A percentile compares a stretch with the other conserved stretches of the same genome.
Conservation (phyloP, 2,329 filamentous ascomycete species). For the Sphaerulina musiva region DNA sequence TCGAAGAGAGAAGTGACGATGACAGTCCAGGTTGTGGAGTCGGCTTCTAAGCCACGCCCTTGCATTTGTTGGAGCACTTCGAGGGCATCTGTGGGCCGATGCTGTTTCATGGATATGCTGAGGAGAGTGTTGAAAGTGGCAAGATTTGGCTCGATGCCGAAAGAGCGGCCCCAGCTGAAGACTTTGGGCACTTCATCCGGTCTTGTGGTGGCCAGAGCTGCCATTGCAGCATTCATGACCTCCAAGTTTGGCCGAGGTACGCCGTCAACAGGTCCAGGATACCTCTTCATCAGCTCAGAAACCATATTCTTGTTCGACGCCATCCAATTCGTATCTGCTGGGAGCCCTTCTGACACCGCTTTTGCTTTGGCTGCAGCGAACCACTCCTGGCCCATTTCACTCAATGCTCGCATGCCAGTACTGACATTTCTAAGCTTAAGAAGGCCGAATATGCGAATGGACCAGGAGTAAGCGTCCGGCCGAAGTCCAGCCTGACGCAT, state of each 20-base stretch:
- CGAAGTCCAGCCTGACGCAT: conserved; percentile 52
- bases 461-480: conserved; percentile 64
- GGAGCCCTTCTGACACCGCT: neutral
- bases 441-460: conserved; percentile 60
- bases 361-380: conserved; percentile 32
- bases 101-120: conserved; percentile 28
- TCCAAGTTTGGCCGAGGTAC: conserved; percentile 56
- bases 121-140: conserved; percentile 33
- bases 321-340: conserved; percentile 14
- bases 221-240: conserved; percentile 63
- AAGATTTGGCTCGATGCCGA: conserved; percentile 32
- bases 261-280: conserved; percentile 29
- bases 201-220: conserved; percentile 53
- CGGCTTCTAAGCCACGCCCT: conserved; percentile 41
- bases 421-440: conserved; percentile 47
- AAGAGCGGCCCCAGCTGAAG: conserved; percentile 42
- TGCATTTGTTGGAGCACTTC: conserved; percentile 40
- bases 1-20: conserved; percentile 56
- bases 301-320: conserved; percentile 9
- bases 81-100: conserved; percentile 27
- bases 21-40: conserved; percentile 62
- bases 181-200: conserved; percentile 48
- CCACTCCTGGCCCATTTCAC: conserved; percentile 62
- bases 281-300: conserved; percentile 20
- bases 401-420: conserved; percentile 56